Evolutionary conservation across 768 basidiomycete genomes (phyloP).

Genomic region (Lentinula aciculospora): DNA sequence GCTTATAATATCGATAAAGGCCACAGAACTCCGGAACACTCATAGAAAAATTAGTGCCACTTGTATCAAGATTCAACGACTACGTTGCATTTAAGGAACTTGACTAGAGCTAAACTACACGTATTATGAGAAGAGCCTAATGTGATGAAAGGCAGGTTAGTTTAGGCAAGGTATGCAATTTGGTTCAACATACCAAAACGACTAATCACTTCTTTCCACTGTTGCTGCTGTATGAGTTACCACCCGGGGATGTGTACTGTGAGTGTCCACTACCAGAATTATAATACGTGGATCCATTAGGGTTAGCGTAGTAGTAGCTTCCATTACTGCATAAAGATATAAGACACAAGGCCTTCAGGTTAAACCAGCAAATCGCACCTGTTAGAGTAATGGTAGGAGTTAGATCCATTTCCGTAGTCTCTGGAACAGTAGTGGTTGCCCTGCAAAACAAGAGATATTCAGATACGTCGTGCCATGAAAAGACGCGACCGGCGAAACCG

Average conservation of each 20-base stretch:
- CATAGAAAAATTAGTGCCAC: too few species aligned
- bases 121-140: too few species aligned
- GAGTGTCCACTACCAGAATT: constrained; percentile 29
- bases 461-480: background rate
- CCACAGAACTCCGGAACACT: too few species aligned
- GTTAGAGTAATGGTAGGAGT: constrained; percentile 42
- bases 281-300: constrained; percentile 38
- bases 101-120: too few species aligned
- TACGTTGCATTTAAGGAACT: too few species aligned
- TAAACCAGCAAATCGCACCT: constrained; percentile 16
- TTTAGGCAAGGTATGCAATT: too few species aligned
- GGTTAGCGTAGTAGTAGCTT: constrained; percentile 41
- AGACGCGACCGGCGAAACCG: too few species aligned
- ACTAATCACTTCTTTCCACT: constrained; percentile 4
- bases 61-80: too few species aligned
- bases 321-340: constrained; percentile 23
- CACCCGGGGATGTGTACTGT: constrained; percentile 33
- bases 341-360: background rate
- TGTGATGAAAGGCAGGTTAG: too few species aligned
- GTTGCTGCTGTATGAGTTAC: constrained; percentile 14
- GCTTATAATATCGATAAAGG: too few species aligned
- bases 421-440: constrained; percentile 42
- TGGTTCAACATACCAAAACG: background rate
- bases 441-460: constrained; percentile 15
- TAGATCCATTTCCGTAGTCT: constrained; percentile 26